Base-by-base conservation (phyloP, 108 stramenopile species). In the Parietichytrium sp. region DNA sequence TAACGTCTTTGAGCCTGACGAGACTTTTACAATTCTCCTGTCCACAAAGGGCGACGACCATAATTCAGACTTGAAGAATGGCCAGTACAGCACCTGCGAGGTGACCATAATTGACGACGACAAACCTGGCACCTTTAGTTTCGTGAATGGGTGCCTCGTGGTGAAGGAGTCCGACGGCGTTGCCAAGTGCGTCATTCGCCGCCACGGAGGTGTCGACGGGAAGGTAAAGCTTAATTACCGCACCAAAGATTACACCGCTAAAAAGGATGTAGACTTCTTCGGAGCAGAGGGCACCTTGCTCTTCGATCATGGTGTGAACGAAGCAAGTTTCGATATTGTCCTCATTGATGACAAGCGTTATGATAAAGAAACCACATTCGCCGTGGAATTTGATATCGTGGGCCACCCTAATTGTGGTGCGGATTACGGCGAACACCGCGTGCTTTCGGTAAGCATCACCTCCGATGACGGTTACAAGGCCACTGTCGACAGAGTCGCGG, bases 41-140 rank as follows among this genome's bases (percentile, higher is more conserved):
- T 52, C 30, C 27, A 18, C 55, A 42, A 52, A 81, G 38, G 53
- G 18, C 18, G n/a, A 0, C 0, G 2, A 55, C 80, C 30, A 36
- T 15, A 52, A 54, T 48, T 31, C 38, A 4, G 80, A 80, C 80
- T n/a, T 53, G 78, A 20, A 10, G 10, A 30, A 79, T 33, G 78
- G 77, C 31, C 48, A 45, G 23, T 48, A 49, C 47, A 29, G 36
- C 18, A 55, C 48, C 15, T 47, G 49, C 48, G 55, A 54, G 16
- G 84, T 84, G n/a, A 84, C 84, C 20, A 84, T 84, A 80, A 84
- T 84, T 54, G 84, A 84, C 55, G 84, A 84, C 80, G 84, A 84
- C 30, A 48, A 79, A 36, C 84, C 84, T 10, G 84, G 84, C 31
- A 80, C 47, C 33, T 42, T 84, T 10, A 50, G 45, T 27, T 55